phyloP scores from a whole-genome alignment of 179 eudicot genomes.

The Patellifolia procumbens region DNA sequence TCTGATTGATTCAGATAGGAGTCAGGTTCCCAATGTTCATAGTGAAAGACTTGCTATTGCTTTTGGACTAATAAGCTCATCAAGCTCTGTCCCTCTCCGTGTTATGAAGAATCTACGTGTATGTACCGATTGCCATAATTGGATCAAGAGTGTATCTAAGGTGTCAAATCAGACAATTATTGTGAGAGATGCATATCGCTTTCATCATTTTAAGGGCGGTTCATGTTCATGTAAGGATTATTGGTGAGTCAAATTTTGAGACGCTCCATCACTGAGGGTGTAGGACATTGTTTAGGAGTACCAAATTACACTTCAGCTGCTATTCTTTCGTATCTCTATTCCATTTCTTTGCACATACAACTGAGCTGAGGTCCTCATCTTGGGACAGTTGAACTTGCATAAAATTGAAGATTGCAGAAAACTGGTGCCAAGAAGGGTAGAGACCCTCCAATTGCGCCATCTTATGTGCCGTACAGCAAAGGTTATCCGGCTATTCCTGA shows the following conservation, averaged over 20 bases:
- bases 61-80: constrained; percentile 69
- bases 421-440: constrained; percentile 44
- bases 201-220: constrained; percentile 88
- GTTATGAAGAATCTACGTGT: constrained; percentile 91
- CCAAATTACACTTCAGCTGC: too few species aligned
- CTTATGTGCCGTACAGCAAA: constrained; percentile 75
- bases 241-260: constrained; percentile 45
- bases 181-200: constrained; percentile 84
- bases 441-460: constrained; percentile 77
- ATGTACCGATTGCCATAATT: constrained; percentile 91
- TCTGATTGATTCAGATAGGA: constrained; percentile 32
- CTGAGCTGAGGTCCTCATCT: constrained; percentile 63
- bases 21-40: constrained; percentile 32
- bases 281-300: background rate
- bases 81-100: constrained; percentile 52
- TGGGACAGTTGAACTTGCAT: constrained; percentile 44
- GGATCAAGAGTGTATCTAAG: constrained; percentile 74
- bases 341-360: too few species aligned
- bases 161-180: constrained; percentile 60
- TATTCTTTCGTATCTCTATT: too few species aligned
- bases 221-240: constrained; percentile 81
- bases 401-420: constrained; percentile 40
- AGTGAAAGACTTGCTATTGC: constrained; percentile 91
- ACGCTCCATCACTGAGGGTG: background rate
- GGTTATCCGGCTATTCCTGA: constrained; percentile 66